Base-by-base conservation (phyloP, 2,329 filamentous ascomycete species). In the Microdochium paspali region DNA sequence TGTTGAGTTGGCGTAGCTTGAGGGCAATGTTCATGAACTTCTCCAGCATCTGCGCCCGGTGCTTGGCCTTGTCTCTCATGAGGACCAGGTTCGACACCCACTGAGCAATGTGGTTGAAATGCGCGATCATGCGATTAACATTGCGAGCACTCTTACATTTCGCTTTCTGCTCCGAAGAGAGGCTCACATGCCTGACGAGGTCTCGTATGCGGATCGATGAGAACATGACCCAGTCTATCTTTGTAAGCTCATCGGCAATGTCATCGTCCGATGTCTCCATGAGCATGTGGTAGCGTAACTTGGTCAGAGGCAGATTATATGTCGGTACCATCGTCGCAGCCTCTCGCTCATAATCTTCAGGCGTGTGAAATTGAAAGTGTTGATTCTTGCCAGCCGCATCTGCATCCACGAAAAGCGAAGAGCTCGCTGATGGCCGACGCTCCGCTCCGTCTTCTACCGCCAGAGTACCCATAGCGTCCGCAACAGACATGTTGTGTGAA, bases 211-310 rank as follows among this genome's bases (percentile, higher is more conserved):
- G 83, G 51, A 97, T 95, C 1, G 90, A 90, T 46, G 87, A 94
- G 65, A 96, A 97, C 85, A 97, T 93, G 64, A 94, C 83, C 91
- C 91, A 97, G 67, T 98, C 93, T 47, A 98, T 95, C 51, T 91
- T 79, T 3, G 93, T 97, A 58, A 98, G 77, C 65, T 98, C 93
- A 50, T 85, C 84, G 15, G 91, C 91, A 54, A 97, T 84, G 44
- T 89, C 80, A 51, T 95, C 87, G 46, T 94, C 85, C 1, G 86
- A 76, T 23, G 85, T 84, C 30, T 87, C 86, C 84, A 97, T 95
- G 54, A 97, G 87, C 46, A 85, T 81, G 54, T 90, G 88, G 74
- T 93, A 98, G 50, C 93, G 86, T 39, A 84, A 73, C 64, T 97
- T 97, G 55, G 83, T 87, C 51, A 95, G 76, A 1, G 82, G 77